Evolutionary conservation across 139 green algal species (phyloP), one percentile per base, ranked within the genome.

Genomic region (Ettlia oleoabundans): DNA sequence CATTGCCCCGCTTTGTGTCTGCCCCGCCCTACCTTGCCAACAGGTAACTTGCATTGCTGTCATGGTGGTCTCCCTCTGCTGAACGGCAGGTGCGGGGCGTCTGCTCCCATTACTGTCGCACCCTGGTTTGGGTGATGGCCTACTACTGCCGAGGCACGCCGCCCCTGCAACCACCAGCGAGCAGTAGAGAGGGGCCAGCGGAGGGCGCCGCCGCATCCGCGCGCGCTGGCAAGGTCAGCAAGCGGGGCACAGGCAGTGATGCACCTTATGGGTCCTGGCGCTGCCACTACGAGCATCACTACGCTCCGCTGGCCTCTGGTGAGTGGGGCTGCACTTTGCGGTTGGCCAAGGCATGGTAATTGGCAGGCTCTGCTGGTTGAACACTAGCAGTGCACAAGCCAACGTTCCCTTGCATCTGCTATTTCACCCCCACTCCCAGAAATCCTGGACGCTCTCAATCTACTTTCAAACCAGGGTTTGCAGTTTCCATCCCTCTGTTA

Each of bases 91-190:
- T 73, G 61, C 75, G 61, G 28, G n/a, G 75, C 32, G 21, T 72
- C 13, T 65, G 52, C 8, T 22, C 63, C 33, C 21, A 30, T 33
- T 75, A 42, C 77, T 75, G 77, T 63, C 42, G 77, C 38, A 87
- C 88, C 18, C 81, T 92, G 40, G 70, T 58, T 42, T 94, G 91
- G 91, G 80, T 87, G n/a, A 67, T 90, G 42, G 71, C 74, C 0
- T 93, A 93, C 82, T 93, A 93, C 81, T 67, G 58, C 37, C 66
- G 79, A 1, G 90, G 90, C 32, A 87, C 62, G 26, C 72, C 80
- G 28, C 84, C n/a, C n/a, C 88, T 0, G 55, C 89, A 26, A 22
- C 40, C 41, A 40, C 77, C 18, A 51, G 41, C n/a, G 28, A n/a
- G 28, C 40, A 3, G 71, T 24, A 47, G 47, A 21, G 32, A 30